A percentile compares a stretch with the other conserved stretches of the same genome.
Evolutionary conservation across 1,139 yeast genomes (phyloP).

Genomic region (Geotrichum phurueaensis): DNA sequence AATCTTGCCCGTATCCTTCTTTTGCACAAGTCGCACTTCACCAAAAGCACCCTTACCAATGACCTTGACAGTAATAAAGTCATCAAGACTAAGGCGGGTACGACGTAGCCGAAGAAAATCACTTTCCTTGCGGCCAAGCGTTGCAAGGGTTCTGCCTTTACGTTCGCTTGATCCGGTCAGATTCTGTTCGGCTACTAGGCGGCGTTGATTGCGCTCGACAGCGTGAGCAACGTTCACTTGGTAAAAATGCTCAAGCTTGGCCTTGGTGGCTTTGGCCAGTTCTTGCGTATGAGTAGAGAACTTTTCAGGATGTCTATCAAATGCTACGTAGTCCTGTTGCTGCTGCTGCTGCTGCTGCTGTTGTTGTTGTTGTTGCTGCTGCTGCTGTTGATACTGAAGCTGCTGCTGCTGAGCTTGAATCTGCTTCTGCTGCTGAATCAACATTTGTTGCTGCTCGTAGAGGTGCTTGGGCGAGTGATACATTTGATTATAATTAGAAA

Average conservation of each 20-base stretch:
- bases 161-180: constrained; percentile 34
- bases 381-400: constrained; percentile 12
- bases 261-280: constrained; percentile 57
- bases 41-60: constrained; percentile 77
- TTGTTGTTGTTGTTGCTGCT: constrained; percentile 16
- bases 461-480: too few relatives aligned
- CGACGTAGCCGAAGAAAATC: constrained; percentile 59
- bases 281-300: constrained; percentile 51
- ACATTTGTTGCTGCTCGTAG: neutral
- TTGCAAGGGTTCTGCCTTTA: constrained; percentile 56
- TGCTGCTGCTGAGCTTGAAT: neutral
- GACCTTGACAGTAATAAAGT: constrained; percentile 63
- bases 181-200: constrained; percentile 55
- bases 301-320: constrained; percentile 81
- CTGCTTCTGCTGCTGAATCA: constrained; percentile 17
- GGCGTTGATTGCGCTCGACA: constrained; percentile 61
- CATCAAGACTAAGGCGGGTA: constrained; percentile 59
- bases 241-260: constrained; percentile 59
- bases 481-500: constrained; percentile 10
- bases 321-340: constrained; percentile 50
- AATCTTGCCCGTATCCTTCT: constrained; percentile 65
- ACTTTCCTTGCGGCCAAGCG: constrained; percentile 63
- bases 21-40: constrained; percentile 66
- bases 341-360: constrained; percentile 13
- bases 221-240: constrained; percentile 65